Evolutionary conservation across 2,329 filamentous ascomycete species (phyloP).

Genomic region (Monosporascus ibericus): DNA sequence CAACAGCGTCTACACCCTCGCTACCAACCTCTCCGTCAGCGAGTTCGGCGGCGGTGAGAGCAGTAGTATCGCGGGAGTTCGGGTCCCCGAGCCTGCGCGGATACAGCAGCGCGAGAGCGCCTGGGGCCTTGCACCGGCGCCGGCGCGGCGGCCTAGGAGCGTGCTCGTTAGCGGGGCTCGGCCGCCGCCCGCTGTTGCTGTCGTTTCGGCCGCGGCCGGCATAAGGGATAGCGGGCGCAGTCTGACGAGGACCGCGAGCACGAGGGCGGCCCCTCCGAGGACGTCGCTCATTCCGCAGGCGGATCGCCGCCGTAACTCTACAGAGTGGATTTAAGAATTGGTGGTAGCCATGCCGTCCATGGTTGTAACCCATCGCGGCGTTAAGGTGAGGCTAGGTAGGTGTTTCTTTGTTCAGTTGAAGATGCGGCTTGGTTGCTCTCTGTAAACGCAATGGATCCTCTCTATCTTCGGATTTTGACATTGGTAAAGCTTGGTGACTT

Average conservation of each 20-base stretch:
- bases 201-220: neutral
- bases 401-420: no score
- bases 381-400: no score
- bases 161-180: neutral
- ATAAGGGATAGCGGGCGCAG: neutral
- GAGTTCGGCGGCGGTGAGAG: neutral
- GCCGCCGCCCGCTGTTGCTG: neutral
- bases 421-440: no score
- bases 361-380: neutral
- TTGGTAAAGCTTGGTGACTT: no score
- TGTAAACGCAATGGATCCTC: no score
- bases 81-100: no score
- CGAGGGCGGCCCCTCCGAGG: neutral
- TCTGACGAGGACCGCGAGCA: neutral
- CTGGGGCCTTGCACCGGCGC: neutral
- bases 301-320: neutral
- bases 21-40: neutral
- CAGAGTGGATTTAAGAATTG: neutral
- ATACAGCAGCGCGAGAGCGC: no score
- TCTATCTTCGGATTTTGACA: no score
- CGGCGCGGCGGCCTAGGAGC: neutral
- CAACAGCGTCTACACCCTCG: constrained; percentile 15
- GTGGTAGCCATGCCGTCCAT: neutral
- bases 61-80: no score
- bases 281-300: neutral